A percentile compares a stretch with the other conserved stretches of the same genome.
Conservation (phyloP, 768 basidiomycete species). For the Coprinopsis marcescibilis region DNA sequence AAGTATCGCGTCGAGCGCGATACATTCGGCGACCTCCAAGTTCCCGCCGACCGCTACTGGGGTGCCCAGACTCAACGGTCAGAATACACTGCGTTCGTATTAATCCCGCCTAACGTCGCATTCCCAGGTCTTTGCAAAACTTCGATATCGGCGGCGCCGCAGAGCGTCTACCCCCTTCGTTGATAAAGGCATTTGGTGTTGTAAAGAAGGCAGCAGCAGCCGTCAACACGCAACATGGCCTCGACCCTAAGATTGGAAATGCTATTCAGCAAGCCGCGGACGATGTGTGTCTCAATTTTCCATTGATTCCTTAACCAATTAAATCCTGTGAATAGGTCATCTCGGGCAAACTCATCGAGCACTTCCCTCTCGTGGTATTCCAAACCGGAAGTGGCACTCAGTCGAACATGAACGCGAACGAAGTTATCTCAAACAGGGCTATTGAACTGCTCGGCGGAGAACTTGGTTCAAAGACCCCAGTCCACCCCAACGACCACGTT, state of each 20-base stretch:
- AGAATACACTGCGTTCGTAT: conserved; percentile 11
- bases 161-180: conserved; percentile 89
- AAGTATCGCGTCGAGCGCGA: conserved; percentile 80
- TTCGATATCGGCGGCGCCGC: conserved; percentile 97
- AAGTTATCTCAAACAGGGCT: conserved; percentile 96
- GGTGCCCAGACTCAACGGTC: conserved; percentile 97
- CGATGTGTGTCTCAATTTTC: conserved; percentile 51
- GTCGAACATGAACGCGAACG: conserved; percentile 99
- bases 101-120: not conserved
- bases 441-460: conserved; percentile 95
- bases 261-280: conserved; percentile 93
- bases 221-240: conserved; percentile 85
- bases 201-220: conserved; percentile 95
- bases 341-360: conserved; percentile 86
- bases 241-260: conserved; percentile 80
- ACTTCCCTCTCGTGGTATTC: conserved; percentile 98
- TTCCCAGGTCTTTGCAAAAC: conserved; percentile 80
- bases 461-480: conserved; percentile 93
- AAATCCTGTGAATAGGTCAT: conserved; percentile 64
- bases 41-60: conserved; percentile 79
- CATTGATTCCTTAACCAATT: conserved; percentile 1
- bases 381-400: conserved; percentile 99
- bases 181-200: conserved; percentile 97
- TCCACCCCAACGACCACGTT: conserved; percentile 99
- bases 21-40: conserved; percentile 93